Evolutionary conservation across 441 rosid species (phyloP), one percentile per base, ranked within the genome.

Genomic region (Aquilaria agallochum): DNA sequence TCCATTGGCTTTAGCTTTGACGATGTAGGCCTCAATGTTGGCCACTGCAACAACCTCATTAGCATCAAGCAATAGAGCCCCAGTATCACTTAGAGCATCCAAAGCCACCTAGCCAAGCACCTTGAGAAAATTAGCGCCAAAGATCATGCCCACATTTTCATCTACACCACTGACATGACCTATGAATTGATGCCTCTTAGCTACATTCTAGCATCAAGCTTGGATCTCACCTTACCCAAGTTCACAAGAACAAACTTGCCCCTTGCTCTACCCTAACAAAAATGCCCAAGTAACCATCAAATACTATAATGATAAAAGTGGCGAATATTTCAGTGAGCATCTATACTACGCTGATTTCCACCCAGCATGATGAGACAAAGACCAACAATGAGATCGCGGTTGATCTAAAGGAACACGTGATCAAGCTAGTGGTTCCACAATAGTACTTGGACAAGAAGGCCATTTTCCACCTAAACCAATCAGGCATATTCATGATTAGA

Each of bases 191-290:
- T 86, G 88, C 93, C 90, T 0, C 70, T 84, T 46, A 87, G 76
- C 65, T 90, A 80, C 56, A 86, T 84, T 9, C 83, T 87, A 5
- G 88, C 90, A 87, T 88, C 53, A 84, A 87, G 80, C 88, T 87
- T 9, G 90, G 86, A 42, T 80, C 88, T 49, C 79, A 65, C 34
- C 90, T 84, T 47, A 78, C 90, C 45, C 83, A 84, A 36, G 86
- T 80, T 63, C 83, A 88, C 58, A 84, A 84, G 75, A 75, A 73
- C 68, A 65, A 20, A 78, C 72, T 1, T 78, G 83, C 67, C 78
- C 83, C 3, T 76, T 81, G 83, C 52, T 78, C 59, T 76, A 80
- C 60, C 86, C 86, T 27, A 83, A 81, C 65, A 83, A 83, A 9
- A 78, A 81, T 78, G 78, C 86, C 42, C 83, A 78, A 58, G 83